Base-by-base conservation (phyloP, 164 flowering plant genomes). In the Echeveria elegans region DNA sequence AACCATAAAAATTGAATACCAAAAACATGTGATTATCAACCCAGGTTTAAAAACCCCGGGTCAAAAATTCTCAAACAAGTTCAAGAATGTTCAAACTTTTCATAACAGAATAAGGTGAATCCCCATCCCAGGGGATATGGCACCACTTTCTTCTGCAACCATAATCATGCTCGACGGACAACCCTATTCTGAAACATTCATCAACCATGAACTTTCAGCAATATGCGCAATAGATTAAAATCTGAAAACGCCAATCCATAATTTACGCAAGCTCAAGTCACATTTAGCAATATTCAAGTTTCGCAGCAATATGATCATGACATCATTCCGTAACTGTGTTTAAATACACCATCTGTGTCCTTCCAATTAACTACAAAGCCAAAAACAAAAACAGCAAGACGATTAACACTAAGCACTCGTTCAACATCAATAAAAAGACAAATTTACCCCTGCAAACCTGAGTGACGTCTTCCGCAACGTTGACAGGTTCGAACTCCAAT, bases 341-440 rank as follows among this genome's bases (percentile, higher is more conserved):
- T 68, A 88, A 91, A 81, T 85, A 90, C 66, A 88, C 74, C 94
- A 90, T 87, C 4, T 95, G 95, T 14, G 95, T 90, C 41, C 82
- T 76, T 66, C 97, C 95, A 68, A 90, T 88, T 78, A 90, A 76
- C 95, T 90, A 76, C 26, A 74, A 14, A 14, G 15, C 47, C 47
- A 43, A 43, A 43, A 1, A 34, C 37, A 34, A 34, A 34, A 34
- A 34, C 37, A 34, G 37, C 37, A 34, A 34, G n/a, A n/a, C n/a
- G n/a, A n/a, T n/a, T n/a, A n/a, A n/a, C 7, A 34, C 5, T 34
- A 34, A 34, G 37, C 16, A 12, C 18, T n/a, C n/a, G n/a, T 14
- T 43, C 47, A 15, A 0, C 47, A 43, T 11, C 16, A 12, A 11
- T 4, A 5, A 43, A 43, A 43, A 0, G 16, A 1, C 19, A 43